A percentile compares a stretch with the other conserved stretches of the same genome.
Conservation (phyloP, 208 protist genomes). For the Acanthamoeba lenticulata region DNA sequence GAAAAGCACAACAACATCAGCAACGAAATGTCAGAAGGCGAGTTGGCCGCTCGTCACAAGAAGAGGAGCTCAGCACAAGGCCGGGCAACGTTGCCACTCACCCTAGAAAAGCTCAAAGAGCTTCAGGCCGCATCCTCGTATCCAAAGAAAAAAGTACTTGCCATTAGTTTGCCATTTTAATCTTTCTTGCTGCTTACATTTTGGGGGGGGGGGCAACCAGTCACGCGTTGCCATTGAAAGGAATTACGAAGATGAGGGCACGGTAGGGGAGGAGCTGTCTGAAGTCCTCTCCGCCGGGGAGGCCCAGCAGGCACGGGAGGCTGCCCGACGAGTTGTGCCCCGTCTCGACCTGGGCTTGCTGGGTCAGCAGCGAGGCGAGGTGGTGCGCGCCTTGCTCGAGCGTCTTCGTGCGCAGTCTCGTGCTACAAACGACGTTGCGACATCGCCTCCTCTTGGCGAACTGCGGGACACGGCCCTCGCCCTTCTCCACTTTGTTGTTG, state of each 20-base stretch:
- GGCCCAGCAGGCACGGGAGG: neutral
- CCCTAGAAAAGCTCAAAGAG: constrained; percentile 58
- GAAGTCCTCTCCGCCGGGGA: neutral
- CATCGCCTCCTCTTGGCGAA: neutral
- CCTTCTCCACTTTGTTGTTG: neutral
- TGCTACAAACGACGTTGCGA: no score
- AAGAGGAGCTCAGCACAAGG: constrained; percentile 34
- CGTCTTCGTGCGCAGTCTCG: neutral
- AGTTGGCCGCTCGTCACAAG: neutral
- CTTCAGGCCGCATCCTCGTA: constrained; percentile 10
- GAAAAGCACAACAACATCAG: neutral
- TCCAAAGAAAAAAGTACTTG: neutral
- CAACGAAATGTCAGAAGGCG: constrained; percentile 11
- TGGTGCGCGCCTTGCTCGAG: neutral
- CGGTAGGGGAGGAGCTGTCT: constrained; percentile 19
- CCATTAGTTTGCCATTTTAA: neutral
- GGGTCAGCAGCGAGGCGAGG: neutral
- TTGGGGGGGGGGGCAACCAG: neutral
- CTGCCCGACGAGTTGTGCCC: neutral
- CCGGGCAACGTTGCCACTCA: constrained; percentile 22
- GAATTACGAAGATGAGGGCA: constrained; percentile 44
- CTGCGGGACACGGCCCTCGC: neutral
- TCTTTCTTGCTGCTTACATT: neutral
- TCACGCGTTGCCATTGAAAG: neutral
- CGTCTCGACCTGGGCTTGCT: neutral